Evolutionary conservation across 2,329 filamentous ascomycete genomes (phyloP).

Genomic region (Pseudogymnoascus sp.): DNA sequence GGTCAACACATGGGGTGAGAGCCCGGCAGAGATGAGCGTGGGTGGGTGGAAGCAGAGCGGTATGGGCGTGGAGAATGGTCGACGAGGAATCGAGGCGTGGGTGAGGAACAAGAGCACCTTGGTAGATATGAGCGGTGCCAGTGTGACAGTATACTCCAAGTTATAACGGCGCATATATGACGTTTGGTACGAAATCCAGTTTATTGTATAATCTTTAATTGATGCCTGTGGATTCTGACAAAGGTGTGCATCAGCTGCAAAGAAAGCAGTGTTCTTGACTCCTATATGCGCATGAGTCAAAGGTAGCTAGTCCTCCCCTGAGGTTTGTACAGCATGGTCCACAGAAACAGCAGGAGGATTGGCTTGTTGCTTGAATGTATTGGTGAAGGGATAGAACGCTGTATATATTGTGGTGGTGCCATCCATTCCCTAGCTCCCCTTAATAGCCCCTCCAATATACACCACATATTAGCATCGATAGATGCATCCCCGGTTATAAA

Average conservation of each 20-base stretch:
- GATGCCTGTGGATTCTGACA: not conserved
- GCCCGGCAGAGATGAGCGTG: constrained; percentile 83
- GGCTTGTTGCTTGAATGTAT: not conserved
- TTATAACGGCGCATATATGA: constrained; percentile 14
- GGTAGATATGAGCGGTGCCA: constrained; percentile 64
- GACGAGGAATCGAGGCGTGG: constrained; percentile 72
- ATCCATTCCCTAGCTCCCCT: not conserved
- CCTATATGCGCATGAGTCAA: not conserved
- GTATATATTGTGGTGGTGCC: not conserved
- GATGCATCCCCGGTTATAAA: not conserved
- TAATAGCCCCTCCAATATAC: not conserved
- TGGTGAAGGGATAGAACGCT: not conserved
- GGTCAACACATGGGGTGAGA: constrained; percentile 93
- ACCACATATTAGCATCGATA: not conserved
- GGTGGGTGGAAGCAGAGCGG: constrained; percentile 91
- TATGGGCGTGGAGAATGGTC: constrained; percentile 78
- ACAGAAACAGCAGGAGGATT: not conserved
- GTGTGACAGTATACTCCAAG: constrained; percentile 67
- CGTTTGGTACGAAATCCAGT: not conserved
- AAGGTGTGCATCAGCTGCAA: not conserved
- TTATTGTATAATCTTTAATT: not conserved
- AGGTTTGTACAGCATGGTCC: not conserved
- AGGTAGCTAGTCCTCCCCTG: not conserved
- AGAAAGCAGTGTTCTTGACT: not conserved
- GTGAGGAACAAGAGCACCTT: constrained; percentile 81